These are phyloP conservation scores for Beauveria sp. DNA, from an alignment of 2,329 filamentous ascomycete species.

Conservation along the genomic window DNA sequence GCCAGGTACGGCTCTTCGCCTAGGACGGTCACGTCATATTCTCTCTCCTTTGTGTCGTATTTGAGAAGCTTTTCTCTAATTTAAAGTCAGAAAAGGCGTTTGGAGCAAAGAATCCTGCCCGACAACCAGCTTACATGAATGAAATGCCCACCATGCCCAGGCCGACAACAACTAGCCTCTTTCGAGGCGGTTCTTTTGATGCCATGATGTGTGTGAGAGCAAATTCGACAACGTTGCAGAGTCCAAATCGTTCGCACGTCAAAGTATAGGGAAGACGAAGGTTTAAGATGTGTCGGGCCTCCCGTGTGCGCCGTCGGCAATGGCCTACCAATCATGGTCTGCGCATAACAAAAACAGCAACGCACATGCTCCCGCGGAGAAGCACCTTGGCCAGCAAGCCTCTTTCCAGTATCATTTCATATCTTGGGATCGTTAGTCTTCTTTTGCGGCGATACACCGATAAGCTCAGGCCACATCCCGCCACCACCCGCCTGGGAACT, in stretches of 20 bases:
- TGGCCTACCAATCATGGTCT: not conserved
- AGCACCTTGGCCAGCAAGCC: not conserved
- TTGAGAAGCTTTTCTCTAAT: conserved; percentile 81
- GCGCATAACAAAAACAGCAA: not conserved
- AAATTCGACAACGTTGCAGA: not conserved
- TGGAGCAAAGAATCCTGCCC: not conserved
- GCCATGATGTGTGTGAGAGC: not conserved
- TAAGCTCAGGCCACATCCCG: not conserved
- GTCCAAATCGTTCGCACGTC: not conserved
- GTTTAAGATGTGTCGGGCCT: not conserved
- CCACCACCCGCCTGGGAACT: not conserved
- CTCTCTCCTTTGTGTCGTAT: conserved; percentile 64
- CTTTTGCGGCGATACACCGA: not conserved
- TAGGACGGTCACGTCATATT: conserved; percentile 78
- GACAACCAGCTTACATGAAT: conserved; percentile 59
- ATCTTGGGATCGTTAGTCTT: not conserved
- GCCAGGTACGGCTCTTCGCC: conserved; percentile 83
- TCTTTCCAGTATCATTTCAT: not conserved
- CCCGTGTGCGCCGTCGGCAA: not conserved
- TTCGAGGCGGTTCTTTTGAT: conserved; percentile 24
- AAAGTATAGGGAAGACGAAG: not conserved
- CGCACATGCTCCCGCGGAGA: conserved; percentile 1
- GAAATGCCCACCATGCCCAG: conserved; percentile 88
- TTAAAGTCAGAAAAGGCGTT: not conserved
- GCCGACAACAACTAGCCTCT: conserved; percentile 74